Evolutionary conservation across 441 rosid species (phyloP).

Genomic region (Omphalea diandra): DNA sequence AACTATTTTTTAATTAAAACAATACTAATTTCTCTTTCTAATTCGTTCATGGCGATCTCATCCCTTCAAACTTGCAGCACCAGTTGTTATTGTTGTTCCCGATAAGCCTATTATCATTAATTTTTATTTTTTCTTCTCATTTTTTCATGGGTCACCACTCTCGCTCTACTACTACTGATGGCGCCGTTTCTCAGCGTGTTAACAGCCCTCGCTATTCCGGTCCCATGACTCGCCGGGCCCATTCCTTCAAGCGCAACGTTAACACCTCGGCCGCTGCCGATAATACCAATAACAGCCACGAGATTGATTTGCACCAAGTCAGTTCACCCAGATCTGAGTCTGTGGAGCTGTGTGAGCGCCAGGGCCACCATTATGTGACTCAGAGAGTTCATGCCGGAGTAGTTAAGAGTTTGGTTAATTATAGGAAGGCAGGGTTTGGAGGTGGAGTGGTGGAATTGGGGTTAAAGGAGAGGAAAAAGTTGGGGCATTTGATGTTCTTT

Average conservation of each 20-base stretch:
- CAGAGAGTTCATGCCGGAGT: slow-evolving; percentile 48
- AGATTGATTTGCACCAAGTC: slow-evolving; percentile 65
- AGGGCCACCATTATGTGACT: slow-evolving; percentile 30
- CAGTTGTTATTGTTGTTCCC: background rate
- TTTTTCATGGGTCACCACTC: slow-evolving; percentile 51
- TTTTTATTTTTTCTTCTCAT: background rate
- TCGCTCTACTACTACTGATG: slow-evolving; percentile 42
- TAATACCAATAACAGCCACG: slow-evolving; percentile 31
- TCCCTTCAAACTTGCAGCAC: too few species aligned
- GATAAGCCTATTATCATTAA: slow-evolving; percentile 25
- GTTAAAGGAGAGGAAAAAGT: slow-evolving; percentile 62
- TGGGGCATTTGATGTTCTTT: slow-evolving; percentile 83
- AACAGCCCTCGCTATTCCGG: slow-evolving; percentile 91
- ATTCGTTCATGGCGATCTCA: slow-evolving; percentile 3
- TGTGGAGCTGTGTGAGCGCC: slow-evolving; percentile 44
- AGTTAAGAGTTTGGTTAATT: slow-evolving; percentile 41
- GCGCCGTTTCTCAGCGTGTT: slow-evolving; percentile 66
- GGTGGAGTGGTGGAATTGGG: slow-evolving; percentile 62
- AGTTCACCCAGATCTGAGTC: slow-evolving; percentile 81
- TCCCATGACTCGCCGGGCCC: slow-evolving; percentile 85
- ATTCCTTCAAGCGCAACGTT: slow-evolving; percentile 75
- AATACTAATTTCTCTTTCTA: background rate
- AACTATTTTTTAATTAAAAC: too few species aligned
- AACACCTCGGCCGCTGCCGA: background rate
- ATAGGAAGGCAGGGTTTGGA: slow-evolving; percentile 42